Evolutionary conservation across 345 rosid species (phyloP).

Genomic region (Bruguiera sexangula): DNA sequence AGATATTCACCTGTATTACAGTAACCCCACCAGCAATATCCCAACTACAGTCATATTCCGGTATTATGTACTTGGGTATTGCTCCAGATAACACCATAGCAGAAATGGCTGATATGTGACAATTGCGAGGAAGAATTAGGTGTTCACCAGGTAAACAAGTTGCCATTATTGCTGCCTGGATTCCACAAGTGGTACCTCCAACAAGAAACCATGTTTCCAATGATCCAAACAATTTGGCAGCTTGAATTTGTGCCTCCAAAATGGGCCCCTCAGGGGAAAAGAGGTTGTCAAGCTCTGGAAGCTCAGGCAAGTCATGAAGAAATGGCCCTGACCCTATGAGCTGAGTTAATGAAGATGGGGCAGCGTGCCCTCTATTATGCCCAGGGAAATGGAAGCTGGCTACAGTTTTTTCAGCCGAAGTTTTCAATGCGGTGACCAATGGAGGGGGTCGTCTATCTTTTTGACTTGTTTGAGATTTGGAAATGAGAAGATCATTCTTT

Average conservation of each 20-base stretch:
- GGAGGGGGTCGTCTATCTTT: slow-evolving; percentile 29
- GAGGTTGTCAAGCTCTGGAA: slow-evolving; percentile 59
- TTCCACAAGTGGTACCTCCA: slow-evolving; percentile 64
- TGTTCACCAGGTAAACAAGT: slow-evolving; percentile 56
- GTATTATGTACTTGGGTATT: slow-evolving; percentile 50
- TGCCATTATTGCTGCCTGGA: slow-evolving; percentile 57
- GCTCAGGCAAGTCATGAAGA: slow-evolving; percentile 54
- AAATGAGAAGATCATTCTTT: slow-evolving; percentile 12
- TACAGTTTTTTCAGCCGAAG: slow-evolving; percentile 43
- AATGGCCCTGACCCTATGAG: slow-evolving; percentile 51
- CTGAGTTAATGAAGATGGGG: slow-evolving; percentile 43
- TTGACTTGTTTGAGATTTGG: slow-evolving; percentile 10
- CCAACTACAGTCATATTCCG: slow-evolving; percentile 46
- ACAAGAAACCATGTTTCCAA: slow-evolving; percentile 63
- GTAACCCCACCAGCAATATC: slow-evolving; percentile 45
- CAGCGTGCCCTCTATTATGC: slow-evolving; percentile 61
- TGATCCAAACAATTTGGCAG: slow-evolving; percentile 54
- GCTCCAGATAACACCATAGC: slow-evolving; percentile 57
- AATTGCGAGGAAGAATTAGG: slow-evolving; percentile 59
- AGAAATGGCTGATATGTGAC: slow-evolving; percentile 51
- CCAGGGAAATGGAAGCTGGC: slow-evolving; percentile 67
- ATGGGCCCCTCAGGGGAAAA: slow-evolving; percentile 57
- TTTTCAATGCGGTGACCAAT: slow-evolving; percentile 45
- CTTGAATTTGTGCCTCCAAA: slow-evolving; percentile 54
- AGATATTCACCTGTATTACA: slow-evolving; percentile 34